phyloP scores from a whole-genome alignment of 2,329 filamentous ascomycete genomes.

The Sporothrix brasiliensis region DNA sequence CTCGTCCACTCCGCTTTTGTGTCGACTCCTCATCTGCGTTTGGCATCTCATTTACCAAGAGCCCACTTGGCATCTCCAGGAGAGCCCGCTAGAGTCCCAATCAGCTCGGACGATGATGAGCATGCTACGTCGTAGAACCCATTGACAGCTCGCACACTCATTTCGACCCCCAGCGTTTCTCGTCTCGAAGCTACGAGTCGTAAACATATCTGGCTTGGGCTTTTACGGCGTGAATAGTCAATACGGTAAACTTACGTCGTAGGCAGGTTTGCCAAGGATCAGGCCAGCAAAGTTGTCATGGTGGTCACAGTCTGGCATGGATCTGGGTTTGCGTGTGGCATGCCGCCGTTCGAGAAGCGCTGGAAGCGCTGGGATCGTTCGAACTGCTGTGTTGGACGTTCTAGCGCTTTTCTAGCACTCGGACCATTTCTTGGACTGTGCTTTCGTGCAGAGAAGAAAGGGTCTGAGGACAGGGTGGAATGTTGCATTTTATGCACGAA shows the following conservation, averaged over 20 bases:
- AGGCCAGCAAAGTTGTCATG: too few species aligned
- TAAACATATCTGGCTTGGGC: too few species aligned
- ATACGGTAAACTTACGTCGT: too few species aligned
- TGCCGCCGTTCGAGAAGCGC: not conserved
- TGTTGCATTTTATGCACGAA: not conserved
- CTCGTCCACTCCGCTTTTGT: not conserved
- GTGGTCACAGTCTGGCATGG: too few species aligned
- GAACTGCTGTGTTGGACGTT: not conserved
- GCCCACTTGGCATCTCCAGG: not conserved
- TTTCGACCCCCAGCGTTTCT: not conserved
- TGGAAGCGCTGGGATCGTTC: not conserved
- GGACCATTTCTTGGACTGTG: not conserved
- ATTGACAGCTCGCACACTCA: constrained; percentile 5
- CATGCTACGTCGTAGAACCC: constrained; percentile 9
- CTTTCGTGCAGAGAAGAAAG: not conserved
- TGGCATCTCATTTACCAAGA: not conserved
- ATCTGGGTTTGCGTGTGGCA: too few species aligned
- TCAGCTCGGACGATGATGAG: not conserved
- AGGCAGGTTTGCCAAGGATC: too few species aligned
- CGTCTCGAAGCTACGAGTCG: too few species aligned
- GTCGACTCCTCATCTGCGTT: not conserved
- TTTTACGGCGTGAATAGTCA: too few species aligned
- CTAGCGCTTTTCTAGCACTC: constrained; percentile 4
- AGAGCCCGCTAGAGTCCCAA: not conserved
- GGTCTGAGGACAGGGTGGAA: not conserved